Conservation (phyloP, 495 filamentous ascomycete genomes). For the Hyphodiscus hymeniophilus region DNA sequence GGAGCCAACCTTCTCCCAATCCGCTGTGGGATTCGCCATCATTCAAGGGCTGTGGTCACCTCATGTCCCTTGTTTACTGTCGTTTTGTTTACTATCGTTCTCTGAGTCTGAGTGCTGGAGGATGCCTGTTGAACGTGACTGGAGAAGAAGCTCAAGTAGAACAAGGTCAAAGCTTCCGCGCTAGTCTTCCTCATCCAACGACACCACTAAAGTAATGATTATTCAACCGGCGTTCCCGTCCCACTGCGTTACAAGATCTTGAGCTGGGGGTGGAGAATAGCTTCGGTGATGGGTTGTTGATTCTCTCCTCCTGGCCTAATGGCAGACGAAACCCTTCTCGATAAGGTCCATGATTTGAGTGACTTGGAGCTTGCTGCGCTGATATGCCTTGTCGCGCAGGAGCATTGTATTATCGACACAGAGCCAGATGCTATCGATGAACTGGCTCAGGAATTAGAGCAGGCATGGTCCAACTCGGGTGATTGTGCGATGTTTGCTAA, state of each 20-base stretch:
- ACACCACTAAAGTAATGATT: not conserved
- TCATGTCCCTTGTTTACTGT: too few relatives aligned
- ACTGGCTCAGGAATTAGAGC: constrained; percentile 60
- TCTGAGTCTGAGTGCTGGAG: not conserved
- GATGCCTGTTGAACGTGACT: not conserved
- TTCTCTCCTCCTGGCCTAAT: constrained; percentile 30
- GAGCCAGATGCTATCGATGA: constrained; percentile 50
- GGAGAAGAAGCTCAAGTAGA: not conserved
- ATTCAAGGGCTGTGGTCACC: too few relatives aligned
- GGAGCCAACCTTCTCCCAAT: constrained; percentile 89
- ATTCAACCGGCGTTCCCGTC: too few relatives aligned
- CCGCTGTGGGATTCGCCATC: constrained; percentile 62
- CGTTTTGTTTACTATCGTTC: too few relatives aligned
- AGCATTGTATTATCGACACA: constrained; percentile 84
- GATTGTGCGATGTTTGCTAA: not conserved
- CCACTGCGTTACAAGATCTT: not conserved
- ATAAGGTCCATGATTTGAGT: constrained; percentile 63
- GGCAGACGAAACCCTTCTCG: constrained; percentile 51
- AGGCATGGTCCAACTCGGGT: constrained; percentile 38
- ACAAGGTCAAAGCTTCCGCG: not conserved
- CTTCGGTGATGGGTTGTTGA: constrained; percentile 15
- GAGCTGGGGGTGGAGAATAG: not conserved
- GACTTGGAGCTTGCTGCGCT: constrained; percentile 85
- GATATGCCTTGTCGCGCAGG: constrained; percentile 65
- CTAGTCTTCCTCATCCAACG: not conserved